These are phyloP conservation scores for Poronia punctata DNA, from an alignment of 495 filamentous ascomycete species.

Conservation along the genomic window DNA sequence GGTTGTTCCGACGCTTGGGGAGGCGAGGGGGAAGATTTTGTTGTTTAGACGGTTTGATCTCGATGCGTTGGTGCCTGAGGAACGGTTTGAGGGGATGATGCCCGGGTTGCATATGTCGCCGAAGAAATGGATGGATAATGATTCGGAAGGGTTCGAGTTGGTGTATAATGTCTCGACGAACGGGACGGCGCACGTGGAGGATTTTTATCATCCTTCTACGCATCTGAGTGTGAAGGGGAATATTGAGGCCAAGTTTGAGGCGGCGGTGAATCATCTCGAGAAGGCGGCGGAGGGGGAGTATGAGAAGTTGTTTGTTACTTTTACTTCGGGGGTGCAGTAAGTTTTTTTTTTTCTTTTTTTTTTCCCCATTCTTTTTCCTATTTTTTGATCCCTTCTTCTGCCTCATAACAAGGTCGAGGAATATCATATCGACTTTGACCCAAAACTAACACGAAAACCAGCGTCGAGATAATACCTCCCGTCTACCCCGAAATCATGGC, in stretches of 20 bases:
- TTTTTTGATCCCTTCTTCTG: too few relatives aligned
- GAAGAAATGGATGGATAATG: constrained; percentile 72
- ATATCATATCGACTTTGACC: too few relatives aligned
- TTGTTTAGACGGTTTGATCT: constrained; percentile 69
- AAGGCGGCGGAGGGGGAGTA: constrained; percentile 40
- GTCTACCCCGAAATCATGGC: constrained; percentile 44
- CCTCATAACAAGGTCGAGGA: too few relatives aligned
- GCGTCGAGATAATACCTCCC: constrained; percentile 30
- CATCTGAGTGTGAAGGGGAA: constrained; percentile 36
- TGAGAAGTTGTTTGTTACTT: constrained; percentile 44
- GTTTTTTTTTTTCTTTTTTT: too few relatives aligned
- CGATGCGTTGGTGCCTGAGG: constrained; percentile 36
- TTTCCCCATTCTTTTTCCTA: too few relatives aligned
- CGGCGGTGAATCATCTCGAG: constrained; percentile 58
- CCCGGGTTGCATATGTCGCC: constrained; percentile 69
- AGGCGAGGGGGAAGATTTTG: constrained; percentile 69
- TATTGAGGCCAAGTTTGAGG: constrained; percentile 64
- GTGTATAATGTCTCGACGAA: constrained; percentile 41
- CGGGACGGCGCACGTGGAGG: constrained; percentile 70
- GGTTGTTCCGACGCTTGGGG: constrained; percentile 58
- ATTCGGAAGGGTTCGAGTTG: constrained; percentile 44
- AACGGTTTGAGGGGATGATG: constrained; percentile 43
- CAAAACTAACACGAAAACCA: too few relatives aligned
- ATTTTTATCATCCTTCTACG: constrained; percentile 61
- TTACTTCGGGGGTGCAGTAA: constrained; percentile 41